These are phyloP conservation scores for Sarcodon aspratus DNA, from an alignment of 768 basidiomycete species.

Conservation along the genomic window DNA sequence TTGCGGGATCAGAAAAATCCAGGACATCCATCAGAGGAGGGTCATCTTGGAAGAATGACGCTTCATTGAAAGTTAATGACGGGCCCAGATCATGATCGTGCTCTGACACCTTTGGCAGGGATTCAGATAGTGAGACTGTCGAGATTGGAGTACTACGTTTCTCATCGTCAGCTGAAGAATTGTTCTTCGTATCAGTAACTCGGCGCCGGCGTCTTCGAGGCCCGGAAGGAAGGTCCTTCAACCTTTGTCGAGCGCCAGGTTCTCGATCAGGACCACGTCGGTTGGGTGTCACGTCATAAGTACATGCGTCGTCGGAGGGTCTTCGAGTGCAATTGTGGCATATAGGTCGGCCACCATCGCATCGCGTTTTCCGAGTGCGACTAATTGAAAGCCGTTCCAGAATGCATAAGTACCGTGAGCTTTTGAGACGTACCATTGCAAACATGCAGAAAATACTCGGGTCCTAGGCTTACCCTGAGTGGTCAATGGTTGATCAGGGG, in stretches of 20 bases:
- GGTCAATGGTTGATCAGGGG: constrained; percentile 69
- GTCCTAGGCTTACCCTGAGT: constrained; percentile 70
- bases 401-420: background rate
- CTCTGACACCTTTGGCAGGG: background rate
- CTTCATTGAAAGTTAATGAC: background rate
- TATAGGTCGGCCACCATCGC: constrained; percentile 68
- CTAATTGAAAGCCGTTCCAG: constrained; percentile 22
- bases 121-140: background rate
- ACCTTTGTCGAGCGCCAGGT: constrained; percentile 70
- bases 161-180: too few species aligned
- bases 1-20: background rate
- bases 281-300: constrained; percentile 62
- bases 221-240: constrained; percentile 9
- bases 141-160: background rate
- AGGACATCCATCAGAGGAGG: background rate
- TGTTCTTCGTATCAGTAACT: background rate
- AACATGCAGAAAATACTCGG: constrained; percentile 69
- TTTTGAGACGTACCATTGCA: constrained; percentile 47
- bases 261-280: constrained; percentile 72
- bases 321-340: constrained; percentile 67
- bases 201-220: background rate
- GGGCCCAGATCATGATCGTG: background rate
- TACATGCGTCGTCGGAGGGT: constrained; percentile 29
- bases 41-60: background rate
- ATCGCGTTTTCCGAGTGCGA: constrained; percentile 70